A percentile compares a stretch with the other conserved stretches of the same genome.
Evolutionary conservation across 768 basidiomycete species (phyloP).

Genomic region (Lepiota venenata): DNA sequence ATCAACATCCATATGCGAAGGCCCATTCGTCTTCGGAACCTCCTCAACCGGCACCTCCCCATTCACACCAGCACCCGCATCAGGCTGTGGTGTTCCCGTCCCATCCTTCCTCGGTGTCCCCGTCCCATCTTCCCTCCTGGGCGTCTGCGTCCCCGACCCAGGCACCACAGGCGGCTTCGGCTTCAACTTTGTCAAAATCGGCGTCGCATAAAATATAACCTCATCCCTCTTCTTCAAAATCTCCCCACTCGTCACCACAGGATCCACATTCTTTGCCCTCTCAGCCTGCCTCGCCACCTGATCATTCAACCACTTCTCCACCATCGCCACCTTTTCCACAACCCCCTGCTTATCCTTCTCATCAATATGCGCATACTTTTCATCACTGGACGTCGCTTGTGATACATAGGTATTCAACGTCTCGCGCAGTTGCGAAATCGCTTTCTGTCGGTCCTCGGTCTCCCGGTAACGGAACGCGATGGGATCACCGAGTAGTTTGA

Average conservation of each 20-base stretch:
- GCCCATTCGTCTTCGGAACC: slow-evolving; percentile 32
- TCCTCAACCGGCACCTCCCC: slow-evolving; percentile 28
- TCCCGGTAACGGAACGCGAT: slow-evolving; percentile 83
- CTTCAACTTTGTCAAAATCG: slow-evolving; percentile 90
- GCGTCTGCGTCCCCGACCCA: background rate
- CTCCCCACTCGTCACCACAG: slow-evolving; percentile 77
- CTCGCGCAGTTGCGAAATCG: slow-evolving; percentile 78
- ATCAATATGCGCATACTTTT: slow-evolving; percentile 86
- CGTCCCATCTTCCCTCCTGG: slow-evolving; percentile 25
- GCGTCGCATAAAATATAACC: slow-evolving; percentile 82
- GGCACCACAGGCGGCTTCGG: slow-evolving; percentile 73
- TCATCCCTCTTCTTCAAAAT: slow-evolving; percentile 92
- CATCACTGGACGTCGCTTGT: slow-evolving; percentile 81
- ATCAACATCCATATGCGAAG: slow-evolving; percentile 84
- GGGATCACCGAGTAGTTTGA: slow-evolving; percentile 86
- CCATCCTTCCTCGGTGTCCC: slow-evolving; percentile 67
- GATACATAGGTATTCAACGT: slow-evolving; percentile 82
- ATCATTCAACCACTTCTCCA: slow-evolving; percentile 97
- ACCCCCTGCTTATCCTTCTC: slow-evolving; percentile 83
- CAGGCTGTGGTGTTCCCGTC: slow-evolving; percentile 29
- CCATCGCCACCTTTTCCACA: slow-evolving; percentile 86
- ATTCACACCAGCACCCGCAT: slow-evolving; percentile 1
- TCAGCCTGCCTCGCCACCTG: slow-evolving; percentile 84
- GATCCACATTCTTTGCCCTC: slow-evolving; percentile 84
- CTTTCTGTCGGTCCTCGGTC: slow-evolving; percentile 71